A percentile compares a stretch with the other conserved stretches of the same genome.
These are phyloP conservation scores for Trichaptum fuscoviolaceum DNA, from an alignment of 768 basidiomycete species.

Conservation along the genomic window DNA sequence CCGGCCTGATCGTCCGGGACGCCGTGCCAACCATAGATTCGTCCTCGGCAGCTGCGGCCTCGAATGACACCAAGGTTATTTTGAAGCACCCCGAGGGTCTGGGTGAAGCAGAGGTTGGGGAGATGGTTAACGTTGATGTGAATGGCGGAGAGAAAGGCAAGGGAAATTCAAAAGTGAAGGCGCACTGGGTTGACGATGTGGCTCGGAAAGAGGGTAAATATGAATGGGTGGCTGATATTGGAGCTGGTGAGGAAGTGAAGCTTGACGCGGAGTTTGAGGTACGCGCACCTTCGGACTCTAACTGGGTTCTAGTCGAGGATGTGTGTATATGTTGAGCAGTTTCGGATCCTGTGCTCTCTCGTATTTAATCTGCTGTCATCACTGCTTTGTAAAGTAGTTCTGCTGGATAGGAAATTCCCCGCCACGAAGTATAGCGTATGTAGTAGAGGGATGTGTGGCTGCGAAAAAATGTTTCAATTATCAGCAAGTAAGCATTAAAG, in stretches of 20 bases:
- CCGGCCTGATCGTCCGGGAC: slow-evolving; percentile 26
- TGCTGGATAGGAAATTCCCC: too few relatives aligned
- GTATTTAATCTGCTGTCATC: too few relatives aligned
- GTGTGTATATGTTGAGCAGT: too few relatives aligned
- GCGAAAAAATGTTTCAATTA: too few relatives aligned
- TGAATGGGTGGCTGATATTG: slow-evolving; percentile 25
- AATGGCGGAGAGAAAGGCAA: slow-evolving; percentile 20
- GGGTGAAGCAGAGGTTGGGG: slow-evolving; percentile 17
- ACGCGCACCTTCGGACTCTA: slow-evolving; percentile 19
- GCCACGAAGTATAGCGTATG: too few relatives aligned
- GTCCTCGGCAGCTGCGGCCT: too few relatives aligned
- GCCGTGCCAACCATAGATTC: slow-evolving; percentile 20
- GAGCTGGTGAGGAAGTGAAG: slow-evolving; percentile 19
- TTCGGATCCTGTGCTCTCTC: too few relatives aligned
- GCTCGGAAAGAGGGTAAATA: slow-evolving; percentile 13
- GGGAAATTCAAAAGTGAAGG: slow-evolving; percentile 18
- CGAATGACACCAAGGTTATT: slow-evolving; percentile 20
- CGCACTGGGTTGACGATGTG: slow-evolving; percentile 8
- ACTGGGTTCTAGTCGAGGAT: slow-evolving; percentile 9
- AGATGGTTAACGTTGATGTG: slow-evolving; percentile 12
- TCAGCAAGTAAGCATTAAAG: too few relatives aligned
- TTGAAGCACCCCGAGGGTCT: slow-evolving; percentile 23
- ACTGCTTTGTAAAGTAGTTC: too few relatives aligned
- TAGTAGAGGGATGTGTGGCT: too few relatives aligned
- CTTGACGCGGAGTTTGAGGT: slow-evolving; percentile 26